A percentile compares a stretch with the other conserved stretches of the same genome.
Evolutionary conservation across 2,329 filamentous ascomycete species (phyloP).

Genomic region (Penicillium sp.): DNA sequence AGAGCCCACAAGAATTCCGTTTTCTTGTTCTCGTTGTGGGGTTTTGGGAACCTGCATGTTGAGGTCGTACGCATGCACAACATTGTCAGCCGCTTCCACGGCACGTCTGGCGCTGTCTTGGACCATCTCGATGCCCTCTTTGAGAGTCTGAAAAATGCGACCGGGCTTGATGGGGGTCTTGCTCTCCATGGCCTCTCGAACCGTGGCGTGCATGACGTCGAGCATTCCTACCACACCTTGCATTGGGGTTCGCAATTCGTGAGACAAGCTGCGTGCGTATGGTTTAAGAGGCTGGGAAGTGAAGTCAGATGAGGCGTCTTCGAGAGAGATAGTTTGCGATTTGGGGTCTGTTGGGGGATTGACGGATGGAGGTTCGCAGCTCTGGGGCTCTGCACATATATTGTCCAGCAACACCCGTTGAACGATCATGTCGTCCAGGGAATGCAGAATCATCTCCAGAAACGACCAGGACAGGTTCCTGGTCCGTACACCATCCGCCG

Average conservation of each 20-base stretch:
- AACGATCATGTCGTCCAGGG: constrained; percentile 64
- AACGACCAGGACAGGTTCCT: constrained; percentile 62
- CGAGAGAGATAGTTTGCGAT: constrained; percentile 49
- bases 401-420: constrained; percentile 56
- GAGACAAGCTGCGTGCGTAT: constrained; percentile 68
- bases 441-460: constrained; percentile 65
- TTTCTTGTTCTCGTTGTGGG: constrained; percentile 46
- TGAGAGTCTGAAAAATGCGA: constrained; percentile 60
- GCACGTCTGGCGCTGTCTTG: constrained; percentile 71
- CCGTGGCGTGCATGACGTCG: constrained; percentile 71
- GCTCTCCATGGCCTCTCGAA: constrained; percentile 62
- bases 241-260: constrained; percentile 71
- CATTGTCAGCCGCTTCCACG: constrained; percentile 71
- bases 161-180: constrained; percentile 52
- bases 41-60: constrained; percentile 71
- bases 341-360: constrained; percentile 21
- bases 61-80: constrained; percentile 71
- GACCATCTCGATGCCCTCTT: constrained; percentile 67
- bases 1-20: constrained; percentile 32
- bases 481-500: constrained; percentile 56
- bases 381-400: constrained; percentile 33
- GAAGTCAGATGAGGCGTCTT: constrained; percentile 55
- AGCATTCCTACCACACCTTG: constrained; percentile 74
- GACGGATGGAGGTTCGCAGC: constrained; percentile 23
- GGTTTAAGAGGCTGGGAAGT: constrained; percentile 65